Evolutionary conservation across 441 rosid genomes (phyloP).

Genomic region (Gossypium schwendimanii): DNA sequence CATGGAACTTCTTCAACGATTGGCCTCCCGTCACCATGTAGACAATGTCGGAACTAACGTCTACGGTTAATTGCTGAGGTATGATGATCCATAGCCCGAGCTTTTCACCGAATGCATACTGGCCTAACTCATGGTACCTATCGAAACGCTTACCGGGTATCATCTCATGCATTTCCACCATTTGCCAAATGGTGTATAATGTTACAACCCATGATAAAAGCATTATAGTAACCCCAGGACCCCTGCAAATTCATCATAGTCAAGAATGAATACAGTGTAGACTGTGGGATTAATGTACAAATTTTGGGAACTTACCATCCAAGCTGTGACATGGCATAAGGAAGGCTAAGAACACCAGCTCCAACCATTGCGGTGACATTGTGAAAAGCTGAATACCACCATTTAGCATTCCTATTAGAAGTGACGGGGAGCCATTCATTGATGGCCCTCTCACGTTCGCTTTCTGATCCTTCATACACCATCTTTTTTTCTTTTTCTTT

Average conservation of each 20-base stretch:
- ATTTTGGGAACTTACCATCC: slow-evolving; percentile 45
- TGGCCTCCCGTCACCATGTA: slow-evolving; percentile 87
- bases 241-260: slow-evolving; percentile 33
- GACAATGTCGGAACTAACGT: slow-evolving; percentile 56
- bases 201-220: slow-evolving; percentile 61
- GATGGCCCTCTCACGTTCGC: slow-evolving; percentile 3
- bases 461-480: not conserved
- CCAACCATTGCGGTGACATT: slow-evolving; percentile 37
- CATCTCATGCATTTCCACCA: slow-evolving; percentile 90
- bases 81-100: slow-evolving; percentile 75
- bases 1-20: slow-evolving; percentile 67
- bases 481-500: not conserved
- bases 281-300: too few species aligned
- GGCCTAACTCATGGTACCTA: slow-evolving; percentile 78
- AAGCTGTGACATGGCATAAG: slow-evolving; percentile 72
- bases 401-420: slow-evolving; percentile 60
- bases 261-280: not conserved
- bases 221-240: slow-evolving; percentile 52
- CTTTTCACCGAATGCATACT: slow-evolving; percentile 67
- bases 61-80: slow-evolving; percentile 69
- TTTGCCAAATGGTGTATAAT: slow-evolving; percentile 75
- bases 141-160: slow-evolving; percentile 69
- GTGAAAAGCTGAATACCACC: slow-evolving; percentile 92
- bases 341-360: slow-evolving; percentile 18
- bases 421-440: slow-evolving; percentile 74